These are phyloP conservation scores for Scleromitrula shiraiana DNA, from an alignment of 2,329 filamentous ascomycete species.

Conservation along the genomic window DNA sequence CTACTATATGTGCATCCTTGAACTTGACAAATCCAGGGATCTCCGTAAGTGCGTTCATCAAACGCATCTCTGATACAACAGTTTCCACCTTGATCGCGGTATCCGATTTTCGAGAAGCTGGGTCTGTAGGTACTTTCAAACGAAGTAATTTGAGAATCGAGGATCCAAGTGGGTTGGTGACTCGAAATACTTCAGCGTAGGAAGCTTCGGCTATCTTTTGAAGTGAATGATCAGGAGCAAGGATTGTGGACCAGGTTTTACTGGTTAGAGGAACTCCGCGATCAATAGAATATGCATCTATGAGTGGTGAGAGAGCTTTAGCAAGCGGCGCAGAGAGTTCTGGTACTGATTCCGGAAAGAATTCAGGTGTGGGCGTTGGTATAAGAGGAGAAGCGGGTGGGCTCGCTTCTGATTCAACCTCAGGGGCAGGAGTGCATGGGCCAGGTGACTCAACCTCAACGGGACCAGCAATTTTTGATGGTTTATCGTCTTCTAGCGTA, in stretches of 20 bases:
- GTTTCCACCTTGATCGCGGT: slow-evolving; percentile 33
- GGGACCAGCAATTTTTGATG: no score
- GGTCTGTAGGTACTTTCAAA: slow-evolving; percentile 32
- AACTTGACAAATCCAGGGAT: slow-evolving; percentile 59
- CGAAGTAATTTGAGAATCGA: slow-evolving; percentile 60
- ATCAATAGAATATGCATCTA: slow-evolving; percentile 17
- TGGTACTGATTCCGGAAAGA: no score
- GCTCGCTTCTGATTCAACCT: no score
- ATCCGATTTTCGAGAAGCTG: slow-evolving; percentile 12
- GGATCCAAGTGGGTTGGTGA: slow-evolving; percentile 49
- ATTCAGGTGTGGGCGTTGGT: neutral
- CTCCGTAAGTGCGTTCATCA: slow-evolving; percentile 56
- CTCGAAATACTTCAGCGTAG: slow-evolving; percentile 57
- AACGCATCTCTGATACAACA: slow-evolving; percentile 50
- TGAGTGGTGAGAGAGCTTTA: slow-evolving; percentile 18
- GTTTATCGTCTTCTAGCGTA: neutral
- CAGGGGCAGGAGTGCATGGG: no score
- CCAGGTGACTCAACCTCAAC: no score
- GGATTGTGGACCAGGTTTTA: slow-evolving; percentile 46
- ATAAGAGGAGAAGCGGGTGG: neutral
- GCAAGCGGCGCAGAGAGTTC: no score
- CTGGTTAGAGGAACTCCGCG: slow-evolving; percentile 8
- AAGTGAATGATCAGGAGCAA: slow-evolving; percentile 44
- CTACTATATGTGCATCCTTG: slow-evolving; percentile 54
- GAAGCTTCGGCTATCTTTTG: slow-evolving; percentile 60